phyloP scores from a whole-genome alignment of 257 asterid genomes.

The Solanum etuberosum region DNA sequence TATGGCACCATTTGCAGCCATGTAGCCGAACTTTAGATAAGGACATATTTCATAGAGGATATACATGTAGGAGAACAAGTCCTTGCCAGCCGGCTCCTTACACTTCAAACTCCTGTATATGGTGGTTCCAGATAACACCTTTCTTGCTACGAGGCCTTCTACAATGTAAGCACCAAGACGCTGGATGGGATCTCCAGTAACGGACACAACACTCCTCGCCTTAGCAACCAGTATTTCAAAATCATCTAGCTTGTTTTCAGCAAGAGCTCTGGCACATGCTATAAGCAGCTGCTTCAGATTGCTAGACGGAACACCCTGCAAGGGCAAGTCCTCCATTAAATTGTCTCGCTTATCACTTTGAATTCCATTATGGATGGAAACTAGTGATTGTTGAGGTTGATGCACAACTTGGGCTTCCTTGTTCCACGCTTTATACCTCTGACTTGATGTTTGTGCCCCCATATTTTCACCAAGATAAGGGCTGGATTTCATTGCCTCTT shows the following conservation, averaged over 20 bases:
- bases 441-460: not conserved
- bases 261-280: conserved; percentile 1
- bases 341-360: not conserved
- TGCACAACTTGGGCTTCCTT: not conserved
- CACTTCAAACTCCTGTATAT: conserved; percentile 72
- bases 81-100: conserved; percentile 64
- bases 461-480: not conserved
- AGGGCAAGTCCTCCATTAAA: not conserved
- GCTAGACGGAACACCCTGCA: not conserved
- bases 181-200: conserved; percentile 84
- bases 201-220: conserved; percentile 33
- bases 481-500: not conserved
- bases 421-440: not conserved
- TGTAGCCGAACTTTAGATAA: conserved; percentile 81
- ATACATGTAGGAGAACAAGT: conserved; percentile 76
- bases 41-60: conserved; percentile 80
- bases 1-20: conserved; percentile 99
- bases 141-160: conserved; percentile 82
- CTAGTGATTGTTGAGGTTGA: not conserved
- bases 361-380: not conserved
- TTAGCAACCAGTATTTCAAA: not conserved
- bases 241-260: not conserved
- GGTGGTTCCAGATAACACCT: conserved; percentile 69
- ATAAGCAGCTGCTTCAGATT: conserved; percentile 4
- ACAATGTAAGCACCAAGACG: conserved; percentile 92